Evolutionary conservation across 2,329 filamentous ascomycete species (phyloP), one percentile per base, ranked within the genome.

Genomic region (Paecilomyces variotii): DNA sequence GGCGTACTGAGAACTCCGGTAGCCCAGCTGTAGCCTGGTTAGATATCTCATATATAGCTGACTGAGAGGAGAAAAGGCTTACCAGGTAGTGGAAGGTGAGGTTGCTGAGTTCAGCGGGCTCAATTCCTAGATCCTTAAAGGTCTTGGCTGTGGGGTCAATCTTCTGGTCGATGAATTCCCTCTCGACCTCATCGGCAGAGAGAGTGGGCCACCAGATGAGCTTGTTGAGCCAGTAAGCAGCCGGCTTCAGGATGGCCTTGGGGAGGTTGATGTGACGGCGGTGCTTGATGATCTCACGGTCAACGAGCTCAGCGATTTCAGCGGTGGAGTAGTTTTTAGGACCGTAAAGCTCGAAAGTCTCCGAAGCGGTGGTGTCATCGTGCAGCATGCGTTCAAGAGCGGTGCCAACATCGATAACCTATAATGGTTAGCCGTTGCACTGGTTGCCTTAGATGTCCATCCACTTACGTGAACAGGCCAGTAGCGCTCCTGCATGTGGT

Each of bases 61-160:
- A n/a, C 24, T 28, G 2, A 6, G 57, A 5, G 12, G 51, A 32
- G 14, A 25, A 32, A 26, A 2, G 24, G 78, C 88, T 78, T 81
- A 94, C 91, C 80, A 97, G 77, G 78, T 99, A 99, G 76, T 95
- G 89, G 77, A 93, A 97, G 64, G 91, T 96, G 74, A 91, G 86
- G 74, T 89, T 87, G 74, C 84, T 87, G 68, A 97, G 84, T 63
- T 97, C 92, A 53, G 86, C 89, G 30, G 93, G 90, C 76, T 91
- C 88, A 64, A 99, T 96, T 61, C 85, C 90, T 53, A 99, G 82
- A 71, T 97, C 92, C 76, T 89, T 89, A 79, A 97, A 96, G 1
- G 94, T 97, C 84, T 97, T 97, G 64, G 94, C 94, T 34, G 82
- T 85, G 60, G 86, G 86, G 74, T 99, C 94, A 70, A 99, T 95